Evolutionary conservation across 163 green algal genomes (phyloP), one percentile per base, ranked within the genome.

Genomic region (Coccomyxa subellipsoidea): DNA sequence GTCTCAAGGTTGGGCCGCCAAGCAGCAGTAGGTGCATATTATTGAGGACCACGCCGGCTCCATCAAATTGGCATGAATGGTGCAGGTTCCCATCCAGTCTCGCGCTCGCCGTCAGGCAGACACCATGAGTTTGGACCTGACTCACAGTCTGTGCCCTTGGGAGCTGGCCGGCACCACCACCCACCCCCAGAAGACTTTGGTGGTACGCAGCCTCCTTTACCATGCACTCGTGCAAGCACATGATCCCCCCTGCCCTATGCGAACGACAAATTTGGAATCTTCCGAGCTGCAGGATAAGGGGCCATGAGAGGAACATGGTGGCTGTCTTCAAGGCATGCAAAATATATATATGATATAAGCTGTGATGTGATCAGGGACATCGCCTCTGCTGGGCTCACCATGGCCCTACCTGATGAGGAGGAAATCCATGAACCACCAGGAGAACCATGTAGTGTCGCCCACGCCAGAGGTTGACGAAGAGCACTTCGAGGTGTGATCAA

Each of bases 331-430:
- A n/a, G n/a, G n/a, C n/a, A n/a, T n/a, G n/a, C n/a, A n/a, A n/a
- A n/a, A n/a, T n/a, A n/a, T n/a, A n/a, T n/a, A n/a, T n/a, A n/a
- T n/a, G n/a, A n/a, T n/a, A n/a, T n/a, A n/a, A n/a, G n/a, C n/a
- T n/a, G n/a, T n/a, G n/a, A 18, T 66, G 2, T n/a, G 10, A 36
- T 18, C 66, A 73, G 77, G 77, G 25, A 81, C 29, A 1, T 73
- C 40, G 32, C 77, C 77, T 31, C n/a, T 81, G 40, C 8, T 81
- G 31, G 77, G 77, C 40, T 75, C 40, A 1, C 77, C 77, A n/a
- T 81, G 77, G 77, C 77, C 77, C 1, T 81, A 73, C n/a, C 40
- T 81, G 1, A 40, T 81, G 36, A 72, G 47, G 10, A 59, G 25
- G 66, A 32, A 7, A 32, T 36, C 27, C 29, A 73, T 36, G 0